phyloP scores from a whole-genome alignment of 768 basidiomycete genomes.

The Boletus barrowsii region DNA sequence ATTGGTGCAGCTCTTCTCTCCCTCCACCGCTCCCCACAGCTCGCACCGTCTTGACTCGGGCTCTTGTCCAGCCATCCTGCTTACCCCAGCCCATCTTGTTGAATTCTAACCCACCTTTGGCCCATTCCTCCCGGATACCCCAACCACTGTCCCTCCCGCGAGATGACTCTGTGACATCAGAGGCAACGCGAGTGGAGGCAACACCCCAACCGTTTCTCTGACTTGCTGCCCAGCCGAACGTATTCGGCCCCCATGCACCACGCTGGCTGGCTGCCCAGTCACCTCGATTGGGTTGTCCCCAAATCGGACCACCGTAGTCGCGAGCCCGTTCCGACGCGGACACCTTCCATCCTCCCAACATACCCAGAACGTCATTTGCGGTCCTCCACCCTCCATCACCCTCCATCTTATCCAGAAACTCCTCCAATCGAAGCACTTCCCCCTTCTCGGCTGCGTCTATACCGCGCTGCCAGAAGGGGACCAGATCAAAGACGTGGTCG shows the following conservation, averaged over 20 bases:
- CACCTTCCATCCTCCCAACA: constrained; percentile 25
- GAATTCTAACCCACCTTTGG: background rate
- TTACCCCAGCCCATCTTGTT: background rate
- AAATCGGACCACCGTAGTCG: background rate
- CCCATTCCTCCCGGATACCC: constrained; percentile 20
- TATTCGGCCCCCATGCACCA: constrained; percentile 7
- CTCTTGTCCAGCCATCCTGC: background rate
- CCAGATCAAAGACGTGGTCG: constrained; percentile 47
- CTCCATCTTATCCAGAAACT: constrained; percentile 44
- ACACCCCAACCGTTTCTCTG: constrained; percentile 14
- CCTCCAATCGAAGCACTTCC: constrained; percentile 40
- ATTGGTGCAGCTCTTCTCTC: constrained; percentile 27
- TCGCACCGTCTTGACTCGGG: background rate
- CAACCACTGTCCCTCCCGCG: constrained; percentile 13
- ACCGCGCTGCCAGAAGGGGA: constrained; percentile 53
- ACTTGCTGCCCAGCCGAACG: background rate
- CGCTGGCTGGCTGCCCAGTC: constrained; percentile 10
- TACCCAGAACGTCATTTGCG: constrained; percentile 27
- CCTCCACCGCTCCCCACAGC: constrained; percentile 1
- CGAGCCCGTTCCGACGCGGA: constrained; percentile 1
- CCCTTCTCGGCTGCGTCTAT: constrained; percentile 48
- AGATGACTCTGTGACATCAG: constrained; percentile 22
- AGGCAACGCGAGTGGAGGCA: constrained; percentile 6
- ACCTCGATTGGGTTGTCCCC: constrained; percentile 7
- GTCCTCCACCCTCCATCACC: constrained; percentile 32